Conservation (phyloP, 2,329 filamentous ascomycete species). For the Dactylellina parvicollis region DNA sequence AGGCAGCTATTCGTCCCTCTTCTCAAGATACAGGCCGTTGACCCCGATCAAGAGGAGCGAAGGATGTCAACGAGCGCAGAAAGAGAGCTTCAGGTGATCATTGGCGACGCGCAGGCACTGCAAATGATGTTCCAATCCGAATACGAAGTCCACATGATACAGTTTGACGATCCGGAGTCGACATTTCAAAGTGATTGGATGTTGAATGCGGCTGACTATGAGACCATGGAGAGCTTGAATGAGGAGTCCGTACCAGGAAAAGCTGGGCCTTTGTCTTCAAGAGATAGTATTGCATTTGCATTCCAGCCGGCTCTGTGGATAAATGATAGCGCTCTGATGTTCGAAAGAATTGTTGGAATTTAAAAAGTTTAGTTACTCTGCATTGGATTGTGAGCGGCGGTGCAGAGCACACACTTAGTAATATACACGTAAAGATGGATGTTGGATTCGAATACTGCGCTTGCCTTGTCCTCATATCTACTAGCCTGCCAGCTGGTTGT, state of each 20-base stretch:
- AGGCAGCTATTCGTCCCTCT: conserved; percentile 42
- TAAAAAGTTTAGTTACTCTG: not conserved
- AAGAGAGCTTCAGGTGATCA: conserved; percentile 35
- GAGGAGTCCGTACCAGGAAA: conserved; percentile 13
- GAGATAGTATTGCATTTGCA: conserved; percentile 21
- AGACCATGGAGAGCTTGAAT: not conserved
- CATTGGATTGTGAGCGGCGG: too few species aligned
- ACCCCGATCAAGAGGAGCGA: not conserved
- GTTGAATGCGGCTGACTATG: conserved; percentile 25
- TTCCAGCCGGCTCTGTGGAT: conserved; percentile 44
- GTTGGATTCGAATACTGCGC: too few species aligned
- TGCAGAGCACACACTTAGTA: too few species aligned
- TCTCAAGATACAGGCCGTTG: conserved; percentile 1
- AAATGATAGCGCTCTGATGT: conserved; percentile 13
- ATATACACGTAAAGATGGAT: too few species aligned
- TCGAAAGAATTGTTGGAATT: conserved; percentile 18
- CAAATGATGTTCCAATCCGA: conserved; percentile 54
- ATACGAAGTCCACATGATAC: conserved; percentile 17
- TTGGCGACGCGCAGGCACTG: conserved; percentile 43
- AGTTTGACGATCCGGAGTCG: conserved; percentile 23
- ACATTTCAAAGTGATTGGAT: conserved; percentile 32
- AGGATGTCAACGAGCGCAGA: conserved; percentile 28
- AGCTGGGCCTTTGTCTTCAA: not conserved
- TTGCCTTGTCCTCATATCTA: too few species aligned
- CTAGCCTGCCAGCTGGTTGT: too few species aligned